Conservation (phyloP, 225 moss, liverwort and hornwort species). For the Neckera pumila region DNA sequence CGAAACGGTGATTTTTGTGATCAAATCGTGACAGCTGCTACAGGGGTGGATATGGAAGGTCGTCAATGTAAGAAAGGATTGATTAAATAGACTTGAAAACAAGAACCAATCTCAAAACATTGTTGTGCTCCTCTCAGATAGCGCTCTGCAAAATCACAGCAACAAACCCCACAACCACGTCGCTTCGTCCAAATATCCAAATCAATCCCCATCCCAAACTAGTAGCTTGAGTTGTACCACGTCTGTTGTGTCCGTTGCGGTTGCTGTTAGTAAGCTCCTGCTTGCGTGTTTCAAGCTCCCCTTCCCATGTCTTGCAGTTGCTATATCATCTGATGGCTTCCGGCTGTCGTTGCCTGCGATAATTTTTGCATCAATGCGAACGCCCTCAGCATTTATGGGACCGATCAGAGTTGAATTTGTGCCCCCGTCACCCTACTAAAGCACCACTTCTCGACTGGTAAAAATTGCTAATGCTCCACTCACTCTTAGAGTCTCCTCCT, state of each 20-base stretch:
- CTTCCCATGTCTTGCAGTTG: neutral
- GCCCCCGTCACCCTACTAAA: neutral
- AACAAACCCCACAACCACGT: neutral
- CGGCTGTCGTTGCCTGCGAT: neutral
- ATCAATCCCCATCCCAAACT: neutral
- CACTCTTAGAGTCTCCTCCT: neutral
- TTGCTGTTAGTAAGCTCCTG: neutral
- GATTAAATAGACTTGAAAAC: neutral
- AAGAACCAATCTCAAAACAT: neutral
- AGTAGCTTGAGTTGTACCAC: neutral
- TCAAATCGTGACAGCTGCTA: neutral
- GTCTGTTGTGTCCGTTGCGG: too few relatives aligned
- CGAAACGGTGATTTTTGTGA: neutral
- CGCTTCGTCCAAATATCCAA: neutral
- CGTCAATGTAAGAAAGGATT: neutral
- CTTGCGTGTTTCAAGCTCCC: neutral
- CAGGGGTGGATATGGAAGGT: neutral
- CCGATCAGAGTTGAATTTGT: neutral
- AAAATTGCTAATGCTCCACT: neutral
- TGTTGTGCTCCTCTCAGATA: neutral
- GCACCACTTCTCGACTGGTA: neutral
- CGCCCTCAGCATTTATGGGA: neutral
- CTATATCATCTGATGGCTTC: neutral
- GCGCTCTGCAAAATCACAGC: neutral
- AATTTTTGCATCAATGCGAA: neutral